These are phyloP conservation scores for Huntiella decipiens DNA, from an alignment of 2,329 filamentous ascomycete genomes.

Conservation along the genomic window DNA sequence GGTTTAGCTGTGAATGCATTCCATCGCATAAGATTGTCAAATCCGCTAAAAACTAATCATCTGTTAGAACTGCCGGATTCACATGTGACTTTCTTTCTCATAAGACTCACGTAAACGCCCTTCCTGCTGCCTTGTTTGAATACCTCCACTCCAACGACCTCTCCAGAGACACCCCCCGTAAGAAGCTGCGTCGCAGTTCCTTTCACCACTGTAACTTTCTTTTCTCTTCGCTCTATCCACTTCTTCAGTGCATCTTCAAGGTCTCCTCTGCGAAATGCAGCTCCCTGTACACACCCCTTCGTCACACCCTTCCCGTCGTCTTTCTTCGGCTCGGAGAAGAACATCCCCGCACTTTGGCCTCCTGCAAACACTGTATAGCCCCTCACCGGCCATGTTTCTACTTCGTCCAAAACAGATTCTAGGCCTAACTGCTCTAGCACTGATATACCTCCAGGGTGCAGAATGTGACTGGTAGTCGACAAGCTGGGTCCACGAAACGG, in stretches of 20 bases:
- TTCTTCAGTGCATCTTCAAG: neutral
- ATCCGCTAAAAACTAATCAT: constrained; percentile 7
- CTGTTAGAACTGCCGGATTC: neutral
- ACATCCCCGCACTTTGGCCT: neutral
- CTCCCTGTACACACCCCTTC: neutral
- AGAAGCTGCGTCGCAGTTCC: constrained; percentile 8
- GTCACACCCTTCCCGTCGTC: neutral
- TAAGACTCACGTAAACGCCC: constrained; percentile 7
- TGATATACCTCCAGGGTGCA: constrained; percentile 77
- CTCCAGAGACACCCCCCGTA: constrained; percentile 5
- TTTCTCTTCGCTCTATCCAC: neutral
- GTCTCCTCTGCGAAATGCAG: constrained; percentile 1
- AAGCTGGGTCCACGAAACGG: constrained; percentile 71
- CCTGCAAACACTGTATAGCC: constrained; percentile 6
- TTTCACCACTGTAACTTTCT: constrained; percentile 1
- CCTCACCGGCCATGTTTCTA: constrained; percentile 25
- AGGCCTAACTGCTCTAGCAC: constrained; percentile 67
- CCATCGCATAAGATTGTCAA: constrained; percentile 10
- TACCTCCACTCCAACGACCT: constrained; percentile 8
- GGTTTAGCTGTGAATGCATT: neutral
- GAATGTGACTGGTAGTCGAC: constrained; percentile 80
- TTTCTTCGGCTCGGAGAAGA: constrained; percentile 1
- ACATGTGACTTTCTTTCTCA: neutral
- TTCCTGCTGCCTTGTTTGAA: neutral
- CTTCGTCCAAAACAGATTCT: constrained; percentile 62